These are phyloP conservation scores for Anastatica hierochuntica DNA, from an alignment of 345 rosid species.

Conservation along the genomic window DNA sequence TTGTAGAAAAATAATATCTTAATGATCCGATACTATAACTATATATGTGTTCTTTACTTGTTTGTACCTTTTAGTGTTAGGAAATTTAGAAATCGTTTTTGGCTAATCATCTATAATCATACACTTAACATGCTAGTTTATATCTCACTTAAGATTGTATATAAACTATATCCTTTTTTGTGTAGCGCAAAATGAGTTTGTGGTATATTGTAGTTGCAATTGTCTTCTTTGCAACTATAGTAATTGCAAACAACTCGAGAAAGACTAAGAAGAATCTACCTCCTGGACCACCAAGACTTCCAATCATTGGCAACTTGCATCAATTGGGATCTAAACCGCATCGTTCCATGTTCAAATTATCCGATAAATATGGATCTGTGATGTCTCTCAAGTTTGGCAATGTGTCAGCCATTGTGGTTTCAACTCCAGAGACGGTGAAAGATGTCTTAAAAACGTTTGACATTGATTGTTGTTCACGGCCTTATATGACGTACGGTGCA, in stretches of 20 bases:
- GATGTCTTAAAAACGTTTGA: no score
- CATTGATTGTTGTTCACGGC: constrained; percentile 27
- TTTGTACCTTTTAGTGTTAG: no score
- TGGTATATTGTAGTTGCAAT: constrained; percentile 7
- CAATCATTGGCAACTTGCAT: constrained; percentile 36
- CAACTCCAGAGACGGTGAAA: constrained; percentile 32
- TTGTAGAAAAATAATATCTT: no score
- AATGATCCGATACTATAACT: no score
- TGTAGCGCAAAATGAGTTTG: constrained; percentile 13
- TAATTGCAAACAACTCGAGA: constrained; percentile 5
- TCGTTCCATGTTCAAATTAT: no score
- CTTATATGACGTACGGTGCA: no score
- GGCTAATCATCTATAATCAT: not conserved
- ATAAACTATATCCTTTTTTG: not conserved
- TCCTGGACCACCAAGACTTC: constrained; percentile 34
- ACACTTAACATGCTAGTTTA: no score
- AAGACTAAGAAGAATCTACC: constrained; percentile 16
- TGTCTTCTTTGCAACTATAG: constrained; percentile 8
- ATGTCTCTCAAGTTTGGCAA: constrained; percentile 35
- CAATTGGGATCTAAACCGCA: constrained; percentile 32
- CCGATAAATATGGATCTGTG: constrained; percentile 35
- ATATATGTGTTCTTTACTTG: no score
- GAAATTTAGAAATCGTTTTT: no score
- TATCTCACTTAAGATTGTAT: no score
- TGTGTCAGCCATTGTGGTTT: constrained; percentile 30